phyloP scores from a whole-genome alignment of 306 rosid species.

The Vigna angularis region DNA sequence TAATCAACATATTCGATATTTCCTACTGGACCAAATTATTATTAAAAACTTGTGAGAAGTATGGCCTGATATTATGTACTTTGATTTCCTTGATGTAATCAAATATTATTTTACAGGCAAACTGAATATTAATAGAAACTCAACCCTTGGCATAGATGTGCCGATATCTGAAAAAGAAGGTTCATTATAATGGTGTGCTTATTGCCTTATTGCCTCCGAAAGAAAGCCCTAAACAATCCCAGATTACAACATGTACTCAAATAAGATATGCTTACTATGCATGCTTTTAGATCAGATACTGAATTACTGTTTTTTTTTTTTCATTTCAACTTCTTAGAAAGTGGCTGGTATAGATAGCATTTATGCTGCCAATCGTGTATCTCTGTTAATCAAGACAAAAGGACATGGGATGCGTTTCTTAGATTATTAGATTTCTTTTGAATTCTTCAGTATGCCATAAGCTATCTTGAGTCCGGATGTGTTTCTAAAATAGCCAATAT shows the following conservation, averaged over 20 bases:
- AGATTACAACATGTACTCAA: background rate
- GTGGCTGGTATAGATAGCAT: background rate
- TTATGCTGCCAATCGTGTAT: background rate
- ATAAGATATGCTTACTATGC: background rate
- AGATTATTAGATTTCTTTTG: background rate
- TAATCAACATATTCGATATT: background rate
- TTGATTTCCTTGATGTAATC: background rate
- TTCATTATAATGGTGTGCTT: background rate
- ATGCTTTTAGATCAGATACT: slow-evolving; percentile 18
- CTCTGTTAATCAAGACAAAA: slow-evolving; percentile 8
- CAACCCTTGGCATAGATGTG: background rate
- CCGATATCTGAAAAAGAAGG: background rate
- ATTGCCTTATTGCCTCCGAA: too few relatives aligned
- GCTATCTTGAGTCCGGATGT: too few relatives aligned
- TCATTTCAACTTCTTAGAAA: background rate
- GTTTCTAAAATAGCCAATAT: too few relatives aligned
- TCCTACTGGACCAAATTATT: slow-evolving; percentile 1
- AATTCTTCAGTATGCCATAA: background rate
- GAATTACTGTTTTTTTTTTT: background rate
- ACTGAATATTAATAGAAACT: background rate
- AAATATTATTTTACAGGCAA: background rate
- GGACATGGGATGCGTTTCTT: background rate
- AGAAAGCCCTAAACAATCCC: too few relatives aligned
- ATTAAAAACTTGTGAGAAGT: background rate
- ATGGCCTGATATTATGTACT: background rate